Conservation (phyloP, 345 rosid genomes). For the Euphorbia peplus region DNA sequence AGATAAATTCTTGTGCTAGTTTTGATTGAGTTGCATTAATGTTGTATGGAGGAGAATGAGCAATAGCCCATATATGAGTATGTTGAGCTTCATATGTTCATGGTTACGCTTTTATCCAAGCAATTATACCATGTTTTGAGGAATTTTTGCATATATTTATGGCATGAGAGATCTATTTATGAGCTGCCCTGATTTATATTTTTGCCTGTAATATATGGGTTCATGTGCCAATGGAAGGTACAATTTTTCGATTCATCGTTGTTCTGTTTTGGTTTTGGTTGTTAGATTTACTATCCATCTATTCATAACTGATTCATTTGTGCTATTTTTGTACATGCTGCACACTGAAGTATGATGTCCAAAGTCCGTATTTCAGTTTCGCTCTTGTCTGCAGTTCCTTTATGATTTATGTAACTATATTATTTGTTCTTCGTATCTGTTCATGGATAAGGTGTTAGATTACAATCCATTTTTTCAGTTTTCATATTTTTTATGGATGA, state of each 20-base stretch:
- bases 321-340: background rate
- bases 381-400: background rate
- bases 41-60: background rate
- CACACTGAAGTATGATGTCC: background rate
- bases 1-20: background rate
- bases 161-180: background rate
- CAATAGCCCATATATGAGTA: background rate
- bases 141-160: background rate
- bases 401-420: background rate
- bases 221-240: background rate
- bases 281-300: too few species aligned
- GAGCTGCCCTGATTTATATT: background rate
- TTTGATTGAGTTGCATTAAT: background rate
- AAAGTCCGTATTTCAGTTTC: background rate
- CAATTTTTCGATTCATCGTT: background rate
- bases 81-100: background rate
- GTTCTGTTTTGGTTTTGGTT: background rate
- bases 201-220: background rate
- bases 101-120: background rate
- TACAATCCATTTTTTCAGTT: background rate
- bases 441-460: background rate
- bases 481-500: background rate
- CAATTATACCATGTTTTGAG: background rate
- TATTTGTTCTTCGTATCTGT: background rate
- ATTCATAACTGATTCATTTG: too few species aligned